Percentiles rank a stretch among this genome's conserved stretches.
phyloP scores from a whole-genome alignment of 139 green algal species.

The Yamagishiella unicocca region DNA sequence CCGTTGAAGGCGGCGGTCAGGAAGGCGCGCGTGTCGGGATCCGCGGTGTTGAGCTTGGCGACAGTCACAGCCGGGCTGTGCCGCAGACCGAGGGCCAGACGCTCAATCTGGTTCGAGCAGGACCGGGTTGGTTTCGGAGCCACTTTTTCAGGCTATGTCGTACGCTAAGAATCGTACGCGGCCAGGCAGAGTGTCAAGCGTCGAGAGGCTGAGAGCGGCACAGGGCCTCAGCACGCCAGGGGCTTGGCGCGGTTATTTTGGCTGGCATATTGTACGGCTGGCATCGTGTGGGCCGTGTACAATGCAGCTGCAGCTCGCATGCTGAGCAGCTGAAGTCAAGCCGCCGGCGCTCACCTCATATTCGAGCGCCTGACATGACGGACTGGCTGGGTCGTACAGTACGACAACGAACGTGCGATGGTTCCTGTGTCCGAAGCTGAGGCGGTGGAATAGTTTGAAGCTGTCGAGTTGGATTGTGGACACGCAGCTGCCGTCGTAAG shows the following conservation, averaged over 20 bases:
- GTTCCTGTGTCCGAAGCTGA: constrained; percentile 46
- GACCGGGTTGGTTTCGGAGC: too few species aligned
- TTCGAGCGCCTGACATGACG: constrained; percentile 19
- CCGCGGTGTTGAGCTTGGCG: constrained; percentile 11
- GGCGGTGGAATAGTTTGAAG: constrained; percentile 32
- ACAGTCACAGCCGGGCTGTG: background rate
- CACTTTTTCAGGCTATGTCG: too few species aligned
- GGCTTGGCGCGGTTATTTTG: too few species aligned
- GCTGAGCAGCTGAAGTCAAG: too few species aligned
- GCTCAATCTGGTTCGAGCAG: constrained; percentile 30
- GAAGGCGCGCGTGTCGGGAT: background rate
- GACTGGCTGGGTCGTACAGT: constrained; percentile 43
- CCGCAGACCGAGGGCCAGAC: constrained; percentile 18
- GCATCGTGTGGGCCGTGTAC: too few species aligned
- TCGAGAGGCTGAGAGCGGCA: too few species aligned
- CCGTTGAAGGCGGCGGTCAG: background rate
- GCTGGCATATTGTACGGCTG: too few species aligned
- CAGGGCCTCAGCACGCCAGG: too few species aligned
- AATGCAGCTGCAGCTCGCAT: too few species aligned
- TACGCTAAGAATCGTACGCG: too few species aligned
- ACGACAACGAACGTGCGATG: constrained; percentile 39
- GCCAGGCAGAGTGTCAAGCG: too few species aligned
- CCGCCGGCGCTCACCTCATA: constrained; percentile 31
- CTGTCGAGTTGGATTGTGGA: constrained; percentile 40
- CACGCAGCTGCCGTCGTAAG: constrained; percentile 23